Evolutionary conservation across 1,284 basidiomycete species (phyloP).

Genomic region (Puccinia novopanici): DNA sequence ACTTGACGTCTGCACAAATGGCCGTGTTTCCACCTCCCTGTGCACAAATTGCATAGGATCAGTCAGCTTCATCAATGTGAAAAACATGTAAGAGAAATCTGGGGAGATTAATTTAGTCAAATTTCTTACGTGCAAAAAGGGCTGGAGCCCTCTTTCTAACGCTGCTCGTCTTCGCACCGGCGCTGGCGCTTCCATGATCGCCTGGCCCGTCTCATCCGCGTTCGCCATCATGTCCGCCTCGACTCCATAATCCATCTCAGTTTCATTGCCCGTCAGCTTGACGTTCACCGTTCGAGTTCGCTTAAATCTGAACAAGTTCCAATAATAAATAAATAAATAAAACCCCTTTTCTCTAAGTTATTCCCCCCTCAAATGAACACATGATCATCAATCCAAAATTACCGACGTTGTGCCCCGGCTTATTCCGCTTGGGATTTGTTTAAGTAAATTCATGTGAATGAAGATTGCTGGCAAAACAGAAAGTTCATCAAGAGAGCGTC

Average conservation of each 20-base stretch:
- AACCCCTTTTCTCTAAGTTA: slow-evolving; percentile 52
- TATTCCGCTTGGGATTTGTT: slow-evolving; percentile 59
- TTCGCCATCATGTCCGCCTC: slow-evolving; percentile 63
- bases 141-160: slow-evolving; percentile 60
- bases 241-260: slow-evolving; percentile 59
- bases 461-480: slow-evolving; percentile 52
- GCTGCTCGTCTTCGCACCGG: slow-evolving; percentile 58
- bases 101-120: not conserved
- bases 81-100: not conserved
- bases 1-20: slow-evolving; percentile 41
- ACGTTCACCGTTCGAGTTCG: slow-evolving; percentile 55
- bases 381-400: not conserved
- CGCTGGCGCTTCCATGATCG: slow-evolving; percentile 58
- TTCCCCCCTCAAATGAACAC: slow-evolving; percentile 2
- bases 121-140: slow-evolving; percentile 57
- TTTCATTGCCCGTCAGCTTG: slow-evolving; percentile 56
- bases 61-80: not conserved
- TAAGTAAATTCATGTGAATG: slow-evolving; percentile 62
- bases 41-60: slow-evolving; percentile 44
- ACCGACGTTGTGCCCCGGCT: slow-evolving; percentile 29
- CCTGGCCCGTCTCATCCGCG: slow-evolving; percentile 59
- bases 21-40: slow-evolving; percentile 47
- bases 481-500: not conserved
- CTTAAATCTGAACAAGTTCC: slow-evolving; percentile 55
- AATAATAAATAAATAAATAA: not conserved